Conservation (phyloP, 2,329 filamentous ascomycete species). For the Pseudohalonectria lignicola region DNA sequence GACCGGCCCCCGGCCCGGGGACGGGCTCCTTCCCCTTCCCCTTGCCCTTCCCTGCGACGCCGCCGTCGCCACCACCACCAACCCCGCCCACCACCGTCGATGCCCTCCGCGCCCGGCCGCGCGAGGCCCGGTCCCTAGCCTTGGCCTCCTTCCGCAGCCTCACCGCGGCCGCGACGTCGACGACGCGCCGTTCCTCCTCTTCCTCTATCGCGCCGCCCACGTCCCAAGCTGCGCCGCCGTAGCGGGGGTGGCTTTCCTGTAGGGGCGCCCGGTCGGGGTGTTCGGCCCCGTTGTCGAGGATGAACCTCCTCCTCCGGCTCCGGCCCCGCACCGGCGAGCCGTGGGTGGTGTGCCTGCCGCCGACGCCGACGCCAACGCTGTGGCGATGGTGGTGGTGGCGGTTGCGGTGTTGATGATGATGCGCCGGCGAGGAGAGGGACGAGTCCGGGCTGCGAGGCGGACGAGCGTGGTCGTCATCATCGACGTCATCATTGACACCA, state of each 20-base stretch:
- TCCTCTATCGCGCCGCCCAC: conserved; percentile 10
- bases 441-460: neutral
- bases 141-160: conserved; percentile 20
- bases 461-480: neutral
- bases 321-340: neutral
- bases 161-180: conserved; percentile 16
- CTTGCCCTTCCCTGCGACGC: neutral
- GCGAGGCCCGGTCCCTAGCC: conserved; percentile 12
- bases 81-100: neutral
- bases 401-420: too few species aligned
- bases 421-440: neutral
- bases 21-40: neutral
- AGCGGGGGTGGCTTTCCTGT: neutral
- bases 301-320: conserved; percentile 7
- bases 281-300: conserved; percentile 3
- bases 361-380: too few species aligned
- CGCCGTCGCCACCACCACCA: neutral
- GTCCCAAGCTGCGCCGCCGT: neutral
- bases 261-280: too few species aligned
- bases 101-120: neutral
- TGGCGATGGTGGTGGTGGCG: too few species aligned
- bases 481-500: neutral
- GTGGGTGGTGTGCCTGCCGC: neutral
- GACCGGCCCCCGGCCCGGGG: neutral
- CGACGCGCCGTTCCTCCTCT: conserved; percentile 10